A percentile compares a stretch with the other conserved stretches of the same genome.
Conservation (phyloP, 495 filamentous ascomycete genomes). For the Tirmania nivea region DNA sequence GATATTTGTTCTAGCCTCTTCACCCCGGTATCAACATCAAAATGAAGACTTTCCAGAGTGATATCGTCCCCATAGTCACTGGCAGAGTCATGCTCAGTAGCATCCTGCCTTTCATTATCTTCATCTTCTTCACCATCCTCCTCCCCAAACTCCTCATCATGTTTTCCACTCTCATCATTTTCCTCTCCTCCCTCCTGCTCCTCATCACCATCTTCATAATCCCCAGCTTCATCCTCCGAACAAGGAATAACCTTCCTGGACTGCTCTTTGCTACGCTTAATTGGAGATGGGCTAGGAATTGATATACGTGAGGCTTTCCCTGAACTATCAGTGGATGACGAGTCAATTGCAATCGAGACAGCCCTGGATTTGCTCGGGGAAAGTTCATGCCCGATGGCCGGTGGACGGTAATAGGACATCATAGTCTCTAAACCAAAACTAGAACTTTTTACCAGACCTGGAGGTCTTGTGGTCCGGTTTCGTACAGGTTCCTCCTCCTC, state of each 20-base stretch:
- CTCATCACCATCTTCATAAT: slow-evolving; percentile 5
- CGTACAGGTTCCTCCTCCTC: too few relatives aligned
- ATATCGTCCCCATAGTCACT: background rate
- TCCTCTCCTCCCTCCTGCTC: slow-evolving; percentile 16
- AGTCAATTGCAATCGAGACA: too few relatives aligned
- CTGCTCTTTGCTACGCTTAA: background rate
- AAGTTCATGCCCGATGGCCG: too few relatives aligned
- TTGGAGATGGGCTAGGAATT: background rate
- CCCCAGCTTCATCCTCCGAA: background rate
- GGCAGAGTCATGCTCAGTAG: slow-evolving; percentile 27
- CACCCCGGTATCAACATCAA: background rate
- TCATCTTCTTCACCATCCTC: slow-evolving; percentile 11
- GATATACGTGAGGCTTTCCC: background rate
- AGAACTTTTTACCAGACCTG: too few relatives aligned
- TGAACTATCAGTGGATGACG: too few relatives aligned
- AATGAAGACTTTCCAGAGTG: background rate
- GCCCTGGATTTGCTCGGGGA: too few relatives aligned
- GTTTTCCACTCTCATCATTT: slow-evolving; percentile 18
- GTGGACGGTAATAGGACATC: too few relatives aligned
- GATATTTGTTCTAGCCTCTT: background rate
- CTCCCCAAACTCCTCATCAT: slow-evolving; percentile 20
- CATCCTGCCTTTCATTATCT: slow-evolving; percentile 1
- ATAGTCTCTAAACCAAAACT: too few relatives aligned
- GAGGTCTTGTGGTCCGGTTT: too few relatives aligned
- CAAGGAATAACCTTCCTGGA: background rate